phyloP scores from a whole-genome alignment of 805 yeast genomes.

The Wickerhamomyces mucosus region DNA sequence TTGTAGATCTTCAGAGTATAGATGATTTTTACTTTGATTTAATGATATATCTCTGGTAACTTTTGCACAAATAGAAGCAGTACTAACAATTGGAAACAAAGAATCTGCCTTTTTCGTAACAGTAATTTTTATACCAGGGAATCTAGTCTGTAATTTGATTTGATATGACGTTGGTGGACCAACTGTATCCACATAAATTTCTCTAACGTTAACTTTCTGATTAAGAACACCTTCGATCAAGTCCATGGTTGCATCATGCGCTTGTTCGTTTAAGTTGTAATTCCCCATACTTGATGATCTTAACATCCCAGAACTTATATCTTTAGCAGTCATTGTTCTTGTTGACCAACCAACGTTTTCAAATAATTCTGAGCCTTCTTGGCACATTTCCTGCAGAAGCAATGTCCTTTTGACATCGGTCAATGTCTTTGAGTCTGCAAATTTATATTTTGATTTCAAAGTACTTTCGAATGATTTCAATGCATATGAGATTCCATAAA shows the following conservation, averaged over 20 bases:
- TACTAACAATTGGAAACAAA: constrained; percentile 81
- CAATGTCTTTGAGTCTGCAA: constrained; percentile 88
- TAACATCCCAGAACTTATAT: constrained; percentile 85
- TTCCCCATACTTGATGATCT: constrained; percentile 40
- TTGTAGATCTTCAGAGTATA: constrained; percentile 15
- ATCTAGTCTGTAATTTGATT: constrained; percentile 54
- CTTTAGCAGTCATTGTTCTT: constrained; percentile 75
- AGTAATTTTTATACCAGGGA: constrained; percentile 63
- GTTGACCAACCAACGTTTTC: constrained; percentile 81
- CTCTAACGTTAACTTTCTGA: constrained; percentile 52
- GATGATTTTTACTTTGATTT: constrained; percentile 22
- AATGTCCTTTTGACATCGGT: constrained; percentile 60
- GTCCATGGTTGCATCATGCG: constrained; percentile 87
- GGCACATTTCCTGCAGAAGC: constrained; percentile 51
- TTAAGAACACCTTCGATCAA: constrained; percentile 59
- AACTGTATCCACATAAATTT: constrained; percentile 88
- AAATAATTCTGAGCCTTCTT: constrained; percentile 31
- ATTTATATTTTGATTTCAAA: constrained; percentile 54
- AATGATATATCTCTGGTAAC: constrained; percentile 80
- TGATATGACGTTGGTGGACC: constrained; percentile 90
- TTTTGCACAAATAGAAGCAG: constrained; percentile 93
- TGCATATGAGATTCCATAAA: constrained; percentile 82
- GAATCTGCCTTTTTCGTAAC: constrained; percentile 96
- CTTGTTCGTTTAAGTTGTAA: constrained; percentile 83
- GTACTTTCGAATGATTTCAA: constrained; percentile 37